These are phyloP conservation scores for Xylariales sp. DNA, from an alignment of 2,329 filamentous ascomycete species.

Conservation along the genomic window DNA sequence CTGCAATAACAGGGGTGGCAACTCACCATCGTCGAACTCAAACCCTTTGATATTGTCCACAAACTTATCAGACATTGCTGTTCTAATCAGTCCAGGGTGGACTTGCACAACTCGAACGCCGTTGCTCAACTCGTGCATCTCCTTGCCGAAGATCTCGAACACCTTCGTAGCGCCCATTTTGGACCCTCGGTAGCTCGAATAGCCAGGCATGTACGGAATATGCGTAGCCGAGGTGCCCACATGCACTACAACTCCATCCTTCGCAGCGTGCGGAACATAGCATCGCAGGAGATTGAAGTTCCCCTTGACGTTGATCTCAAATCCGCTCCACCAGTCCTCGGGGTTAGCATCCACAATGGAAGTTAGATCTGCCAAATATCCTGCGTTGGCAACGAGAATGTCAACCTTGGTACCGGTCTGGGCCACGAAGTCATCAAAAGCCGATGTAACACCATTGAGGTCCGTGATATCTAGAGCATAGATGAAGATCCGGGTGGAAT, in stretches of 20 bases:
- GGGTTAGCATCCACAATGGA: slow-evolving; percentile 15
- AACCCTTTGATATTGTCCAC: background rate
- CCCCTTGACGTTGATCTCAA: slow-evolving; percentile 21
- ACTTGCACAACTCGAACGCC: slow-evolving; percentile 5
- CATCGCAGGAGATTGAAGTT: slow-evolving; percentile 16
- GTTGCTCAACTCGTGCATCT: slow-evolving; percentile 9
- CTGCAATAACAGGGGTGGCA: too few species aligned
- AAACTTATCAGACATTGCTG: slow-evolving; percentile 12
- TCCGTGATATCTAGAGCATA: slow-evolving; percentile 1
- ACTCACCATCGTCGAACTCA: slow-evolving; percentile 6
- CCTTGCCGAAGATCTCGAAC: slow-evolving; percentile 12
- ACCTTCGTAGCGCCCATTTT: slow-evolving; percentile 13
- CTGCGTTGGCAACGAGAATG: slow-evolving; percentile 25
- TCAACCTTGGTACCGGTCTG: slow-evolving; percentile 15
- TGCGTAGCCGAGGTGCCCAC: slow-evolving; percentile 16
- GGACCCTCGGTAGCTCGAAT: slow-evolving; percentile 10
- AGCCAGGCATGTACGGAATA: slow-evolving; percentile 7
- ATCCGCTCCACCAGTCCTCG: slow-evolving; percentile 21
- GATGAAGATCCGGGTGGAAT: background rate
- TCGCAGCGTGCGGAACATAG: slow-evolving; percentile 14
- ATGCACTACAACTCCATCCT: slow-evolving; percentile 18
- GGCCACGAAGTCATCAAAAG: background rate
- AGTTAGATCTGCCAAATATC: slow-evolving; percentile 14
- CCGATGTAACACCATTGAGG: background rate
- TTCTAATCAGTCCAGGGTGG: slow-evolving; percentile 8